Base-by-base conservation (phyloP, 192 early-diverging fungal genomes). In the Mortierella claussenii region DNA sequence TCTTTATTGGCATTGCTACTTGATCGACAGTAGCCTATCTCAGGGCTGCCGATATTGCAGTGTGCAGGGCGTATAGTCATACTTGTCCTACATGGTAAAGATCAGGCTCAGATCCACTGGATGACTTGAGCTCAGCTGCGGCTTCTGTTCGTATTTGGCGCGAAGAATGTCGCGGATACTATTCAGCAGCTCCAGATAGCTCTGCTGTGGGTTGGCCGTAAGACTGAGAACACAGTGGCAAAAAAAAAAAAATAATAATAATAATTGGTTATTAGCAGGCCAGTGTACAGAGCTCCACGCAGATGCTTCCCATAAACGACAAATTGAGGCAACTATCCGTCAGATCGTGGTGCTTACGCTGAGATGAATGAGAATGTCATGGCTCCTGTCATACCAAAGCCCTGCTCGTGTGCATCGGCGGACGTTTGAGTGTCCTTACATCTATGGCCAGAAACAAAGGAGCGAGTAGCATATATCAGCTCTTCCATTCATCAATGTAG, bases 391-490 rank as follows among this genome's bases (percentile, higher is more conserved):
- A 85, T 84, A 5, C 70, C 62, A 44, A 60, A 61, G 23, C 82
- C 88, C 13, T 82, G 81, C 23, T 89, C 81, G 53, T 87, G 82
- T 26, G 92, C 83, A 70, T 94, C 93, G 6, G 92, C 93, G 28
- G 91, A 92, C 11, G 93, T 94, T 70, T 94, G 92, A 64, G 85
- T 83, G 65, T 94, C 93, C 64, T 90, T 92, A 61, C 93, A 94
- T 27, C 85, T 86, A 65, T 42, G 18, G 10, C 20, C 10, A 54
- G 24, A 51, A 34, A 76, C 18, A 49, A 57, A 57, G n/a, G 34
- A 37, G 18, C 50, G 18, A 37, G 30, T 32, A 48, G 37, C 21
- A 5, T 12, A 3, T 21, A 49, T 53, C 30, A 31, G 20, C n/a
- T n/a, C n/a, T n/a, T n/a, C n/a, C n/a, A n/a, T n/a, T n/a, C n/a